Base-by-base conservation (phyloP, 257 asterid genomes). In the Haberlea rhodopensis region DNA sequence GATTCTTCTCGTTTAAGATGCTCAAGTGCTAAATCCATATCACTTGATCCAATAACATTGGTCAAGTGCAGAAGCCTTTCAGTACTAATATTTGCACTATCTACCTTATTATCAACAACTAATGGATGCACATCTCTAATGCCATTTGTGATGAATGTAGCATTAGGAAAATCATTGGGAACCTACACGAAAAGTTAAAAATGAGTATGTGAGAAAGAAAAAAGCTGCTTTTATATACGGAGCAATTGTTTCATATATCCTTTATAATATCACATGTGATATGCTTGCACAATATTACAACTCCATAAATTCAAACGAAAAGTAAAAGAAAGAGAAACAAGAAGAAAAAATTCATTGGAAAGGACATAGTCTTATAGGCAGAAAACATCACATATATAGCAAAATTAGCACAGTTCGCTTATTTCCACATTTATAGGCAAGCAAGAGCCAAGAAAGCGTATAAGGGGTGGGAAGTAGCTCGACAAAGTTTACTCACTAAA, bases 41-140 rank as follows among this genome's bases (percentile, higher is more conserved):
- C 77, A 43, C 75, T 72, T 62, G 62, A 70, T 62, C 81, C 82
- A 11, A 75, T 49, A 57, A 77, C 68, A 60, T 80, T 82, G 69
- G 81, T 68, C 73, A 82, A 64, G 75, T 75, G 82, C 70, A 80
- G 66, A 59, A 80, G 84, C 82, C 78, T 73, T 71, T 70, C 81
- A 8, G 83, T 67, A 63, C 75, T 71, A 48, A 71, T 51, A 67
- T 57, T 76, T 26, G 71, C 82, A 13, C 29, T 80, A 8, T 71
- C 65, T 2, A 62, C 57, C 48, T 64, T 64, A 52, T 65, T 72
- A 43, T 74, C 81, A 18, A 48, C 29, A 19, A 61, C 74, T 31
- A 60, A 18, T 8, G 82, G 75, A 53, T 51, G 76, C 19, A 65
- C 64, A 31, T 71, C 76, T 27, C 71, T 71, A 8, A 31, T 46